Evolutionary conservation across 768 basidiomycete genomes (phyloP).

Genomic region (Pisolithus albus): DNA sequence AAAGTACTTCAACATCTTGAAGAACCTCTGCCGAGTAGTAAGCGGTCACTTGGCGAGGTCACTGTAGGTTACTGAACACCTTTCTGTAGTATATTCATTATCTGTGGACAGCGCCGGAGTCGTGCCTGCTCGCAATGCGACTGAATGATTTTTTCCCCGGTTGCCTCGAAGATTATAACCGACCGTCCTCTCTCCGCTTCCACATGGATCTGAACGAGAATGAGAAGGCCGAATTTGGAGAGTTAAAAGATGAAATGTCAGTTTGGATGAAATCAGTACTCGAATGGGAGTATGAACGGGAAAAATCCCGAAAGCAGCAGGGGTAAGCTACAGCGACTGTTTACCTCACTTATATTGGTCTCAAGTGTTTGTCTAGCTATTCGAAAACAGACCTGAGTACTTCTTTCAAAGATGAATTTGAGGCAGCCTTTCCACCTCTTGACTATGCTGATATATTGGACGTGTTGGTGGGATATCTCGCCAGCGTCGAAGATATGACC

Average conservation of each 20-base stretch:
- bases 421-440: conserved; percentile 14
- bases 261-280: conserved; percentile 13
- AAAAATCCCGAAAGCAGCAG: conserved; percentile 3
- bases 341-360: not conserved
- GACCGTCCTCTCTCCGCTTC: conserved; percentile 17
- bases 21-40: conserved; percentile 17
- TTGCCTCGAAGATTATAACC: conserved; percentile 8
- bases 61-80: not conserved
- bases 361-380: conserved; percentile 2
- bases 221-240: conserved; percentile 15
- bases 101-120: conserved; percentile 23
- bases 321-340: conserved; percentile 5
- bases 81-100: conserved; percentile 22
- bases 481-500: conserved; percentile 21
- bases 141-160: conserved; percentile 26
- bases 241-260: conserved; percentile 11
- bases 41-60: not conserved
- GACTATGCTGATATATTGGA: conserved; percentile 5
- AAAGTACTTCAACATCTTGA: conserved; percentile 19
- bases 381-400: conserved; percentile 9
- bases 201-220: conserved; percentile 18
- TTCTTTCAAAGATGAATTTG: conserved; percentile 19
- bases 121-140: conserved; percentile 13
- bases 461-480: conserved; percentile 20
- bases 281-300: conserved; percentile 17